Evolutionary conservation across 768 basidiomycete species (phyloP).

Genomic region (Xerocomus brunneocitrinus): DNA sequence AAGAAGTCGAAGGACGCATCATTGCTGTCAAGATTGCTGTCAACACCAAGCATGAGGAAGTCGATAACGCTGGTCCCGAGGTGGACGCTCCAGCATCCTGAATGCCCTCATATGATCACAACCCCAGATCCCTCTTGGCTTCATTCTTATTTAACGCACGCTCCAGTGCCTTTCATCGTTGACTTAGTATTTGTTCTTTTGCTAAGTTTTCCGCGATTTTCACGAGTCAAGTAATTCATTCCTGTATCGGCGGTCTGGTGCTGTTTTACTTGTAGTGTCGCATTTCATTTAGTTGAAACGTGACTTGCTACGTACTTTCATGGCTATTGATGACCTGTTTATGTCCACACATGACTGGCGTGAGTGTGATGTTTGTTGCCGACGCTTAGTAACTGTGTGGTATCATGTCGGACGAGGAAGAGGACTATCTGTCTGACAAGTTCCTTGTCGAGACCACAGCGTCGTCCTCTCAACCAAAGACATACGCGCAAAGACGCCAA

Average conservation of each 20-base stretch:
- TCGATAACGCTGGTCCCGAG: conserved; percentile 34
- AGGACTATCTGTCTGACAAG: conserved; percentile 86
- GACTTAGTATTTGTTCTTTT: conserved; percentile 32
- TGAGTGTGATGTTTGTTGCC: conserved; percentile 21
- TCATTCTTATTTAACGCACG: conserved; percentile 27
- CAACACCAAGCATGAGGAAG: conserved; percentile 66
- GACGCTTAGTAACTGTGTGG: neutral
- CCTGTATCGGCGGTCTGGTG: conserved; percentile 41
- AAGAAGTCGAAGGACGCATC: conserved; percentile 77
- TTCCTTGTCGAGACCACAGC: conserved; percentile 52
- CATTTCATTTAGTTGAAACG: conserved; percentile 20
- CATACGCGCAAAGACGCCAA: conserved; percentile 69
- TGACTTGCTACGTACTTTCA: conserved; percentile 28
- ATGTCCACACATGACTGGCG: conserved; percentile 7
- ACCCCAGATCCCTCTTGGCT: conserved; percentile 23
- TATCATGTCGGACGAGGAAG: conserved; percentile 64
- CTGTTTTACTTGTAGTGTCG: conserved; percentile 37
- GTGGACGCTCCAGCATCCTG: conserved; percentile 27
- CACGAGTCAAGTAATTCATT: conserved; percentile 28
- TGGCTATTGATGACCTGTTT: conserved; percentile 26
- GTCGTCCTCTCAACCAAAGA: conserved; percentile 42
- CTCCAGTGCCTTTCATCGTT: conserved; percentile 22
- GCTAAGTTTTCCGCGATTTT: conserved; percentile 38
- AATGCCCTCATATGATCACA: conserved; percentile 16
- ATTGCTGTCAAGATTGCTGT: conserved; percentile 96